Base-by-base conservation (phyloP, 1,284 basidiomycete genomes). In the Vanrija humicola region DNA sequence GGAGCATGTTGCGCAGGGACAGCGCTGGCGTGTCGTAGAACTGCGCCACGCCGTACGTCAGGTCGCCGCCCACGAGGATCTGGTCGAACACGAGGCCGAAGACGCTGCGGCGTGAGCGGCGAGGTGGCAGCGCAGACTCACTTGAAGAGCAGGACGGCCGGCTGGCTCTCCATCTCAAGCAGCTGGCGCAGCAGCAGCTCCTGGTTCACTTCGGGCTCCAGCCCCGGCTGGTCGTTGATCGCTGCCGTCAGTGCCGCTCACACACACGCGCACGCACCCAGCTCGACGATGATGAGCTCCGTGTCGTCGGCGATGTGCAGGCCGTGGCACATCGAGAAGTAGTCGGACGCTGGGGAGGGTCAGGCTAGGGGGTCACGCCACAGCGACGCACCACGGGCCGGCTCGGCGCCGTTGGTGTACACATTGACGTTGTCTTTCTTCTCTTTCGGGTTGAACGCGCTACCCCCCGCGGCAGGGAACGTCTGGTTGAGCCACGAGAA, bases 401-500 rank as follows among this genome's bases (percentile, higher is more conserved):
- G 28, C 10, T 28, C 28, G 2, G 69, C 67, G 19, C 69, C 69
- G 48, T 68, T 72, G 21, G 64, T 40, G 28, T 64, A 64, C n/a
- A 50, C 55, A 39, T 72, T 68, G 34, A 43, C 28, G 28, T 28
- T 10, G 28, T 28, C 28, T 10, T 10, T 28, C 28, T 28, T 28
- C 28, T 28, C 28, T 2, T 7, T 10, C 3, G 28, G 34, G 90
- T 91, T 46, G 85, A 84, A 18, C 90, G 83, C 80, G 92, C 87
- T 1, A 93, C 93, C 26, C 93, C 93, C 89, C 0, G 92, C 91
- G 74, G 96, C 90, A 1, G 93, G 93, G 78, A 97, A 96, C 10
- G 96, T 84, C 49, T 82, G 82, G 77, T 94, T 91, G 88, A 92
- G 94, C 93, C 93, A 97, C 55, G 86, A 81, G 79, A 96, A 96